phyloP scores from a whole-genome alignment of 1,284 basidiomycete species.

The Stereum hirsutum region DNA sequence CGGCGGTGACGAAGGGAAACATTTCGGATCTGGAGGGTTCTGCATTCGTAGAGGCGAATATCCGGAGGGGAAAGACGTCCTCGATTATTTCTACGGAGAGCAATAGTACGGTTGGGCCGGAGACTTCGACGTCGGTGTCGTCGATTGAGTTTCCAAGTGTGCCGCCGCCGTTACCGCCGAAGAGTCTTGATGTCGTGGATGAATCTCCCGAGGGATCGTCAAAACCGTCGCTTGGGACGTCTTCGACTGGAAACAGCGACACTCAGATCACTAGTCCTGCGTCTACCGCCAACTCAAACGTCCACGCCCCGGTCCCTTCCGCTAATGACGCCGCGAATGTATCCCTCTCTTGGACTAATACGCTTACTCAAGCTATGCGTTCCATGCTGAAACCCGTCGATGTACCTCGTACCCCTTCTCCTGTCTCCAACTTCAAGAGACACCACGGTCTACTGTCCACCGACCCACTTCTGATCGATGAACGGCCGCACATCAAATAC shows the following conservation, averaged over 20 bases:
- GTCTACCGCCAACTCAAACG: too few species aligned
- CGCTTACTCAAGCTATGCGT: constrained; percentile 47
- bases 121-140: constrained; percentile 8
- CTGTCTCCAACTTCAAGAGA: constrained; percentile 19
- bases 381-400: constrained; percentile 37
- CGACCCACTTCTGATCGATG: constrained; percentile 42
- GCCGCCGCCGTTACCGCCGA: constrained; percentile 8
- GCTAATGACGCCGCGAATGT: neutral
- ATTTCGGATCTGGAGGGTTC: too few species aligned
- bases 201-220: neutral
- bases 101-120: constrained; percentile 22
- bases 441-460: constrained; percentile 39
- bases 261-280: too few species aligned
- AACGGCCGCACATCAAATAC: constrained; percentile 71
- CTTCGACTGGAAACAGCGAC: neutral
- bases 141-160: too few species aligned
- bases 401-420: constrained; percentile 20
- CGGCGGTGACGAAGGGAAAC: constrained; percentile 16
- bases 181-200: neutral
- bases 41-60: constrained; percentile 27
- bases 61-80: constrained; percentile 26
- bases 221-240: constrained; percentile 2
- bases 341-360: constrained; percentile 37
- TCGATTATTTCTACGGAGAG: constrained; percentile 32
- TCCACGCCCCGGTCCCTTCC: constrained; percentile 2